Evolutionary conservation across 2,329 filamentous ascomycete genomes (phyloP).

Genomic region (Neurospora crassa): DNA sequence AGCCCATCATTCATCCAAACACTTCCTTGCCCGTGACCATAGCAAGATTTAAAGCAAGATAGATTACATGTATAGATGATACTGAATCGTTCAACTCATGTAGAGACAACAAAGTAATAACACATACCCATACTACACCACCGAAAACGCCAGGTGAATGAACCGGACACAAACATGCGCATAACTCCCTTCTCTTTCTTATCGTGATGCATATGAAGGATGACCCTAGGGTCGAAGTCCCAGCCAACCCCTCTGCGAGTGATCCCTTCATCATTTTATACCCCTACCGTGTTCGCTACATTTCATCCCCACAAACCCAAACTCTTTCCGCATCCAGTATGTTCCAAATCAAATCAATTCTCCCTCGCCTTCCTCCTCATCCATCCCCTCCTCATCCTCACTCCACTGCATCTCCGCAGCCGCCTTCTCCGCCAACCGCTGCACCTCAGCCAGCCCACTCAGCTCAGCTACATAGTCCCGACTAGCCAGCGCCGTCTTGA

Average conservation of each 20-base stretch:
- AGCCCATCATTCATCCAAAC: not conserved
- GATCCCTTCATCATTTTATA: not conserved
- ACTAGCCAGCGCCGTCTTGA: slow-evolving; percentile 64
- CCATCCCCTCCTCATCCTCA: slow-evolving; percentile 41
- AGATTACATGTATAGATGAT: not conserved
- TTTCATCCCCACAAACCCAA: not conserved
- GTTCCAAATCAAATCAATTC: slow-evolving; percentile 7
- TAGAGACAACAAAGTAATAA: not conserved
- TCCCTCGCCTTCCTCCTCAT: slow-evolving; percentile 18
- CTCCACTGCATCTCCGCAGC: slow-evolving; percentile 50
- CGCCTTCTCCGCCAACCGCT: slow-evolving; percentile 45
- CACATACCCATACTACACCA: not conserved
- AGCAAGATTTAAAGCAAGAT: not conserved
- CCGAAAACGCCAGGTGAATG: not conserved
- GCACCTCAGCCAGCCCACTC: slow-evolving; percentile 64
- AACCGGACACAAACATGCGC: not conserved
- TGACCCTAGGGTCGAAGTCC: not conserved
- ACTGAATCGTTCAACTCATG: not conserved
- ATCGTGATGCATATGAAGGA: not conserved
- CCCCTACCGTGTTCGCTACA: not conserved
- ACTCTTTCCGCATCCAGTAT: not conserved
- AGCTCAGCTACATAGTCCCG: slow-evolving; percentile 72
- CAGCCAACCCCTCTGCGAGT: not conserved
- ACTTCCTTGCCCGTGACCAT: not conserved
- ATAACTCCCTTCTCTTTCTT: not conserved